Percentiles rank a stretch among this genome's conserved stretches.
phyloP scores from a whole-genome alignment of 768 basidiomycete species.

The Lentinula aciculospora region DNA sequence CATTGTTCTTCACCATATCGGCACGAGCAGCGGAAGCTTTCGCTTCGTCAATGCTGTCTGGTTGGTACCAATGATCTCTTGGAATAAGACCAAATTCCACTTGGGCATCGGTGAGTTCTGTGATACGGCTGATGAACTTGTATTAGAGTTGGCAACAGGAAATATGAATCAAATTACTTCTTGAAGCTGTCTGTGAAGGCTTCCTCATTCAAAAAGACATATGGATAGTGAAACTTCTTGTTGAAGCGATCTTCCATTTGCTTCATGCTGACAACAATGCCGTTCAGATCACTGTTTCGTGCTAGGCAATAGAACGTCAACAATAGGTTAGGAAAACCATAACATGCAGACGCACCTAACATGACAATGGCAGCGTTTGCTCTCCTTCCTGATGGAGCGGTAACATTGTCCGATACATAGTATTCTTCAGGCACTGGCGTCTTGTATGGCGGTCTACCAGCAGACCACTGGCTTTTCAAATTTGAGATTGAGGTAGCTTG shows the following conservation, averaged over 20 bases:
- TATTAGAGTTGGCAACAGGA: not conserved
- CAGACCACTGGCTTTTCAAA: constrained; percentile 29
- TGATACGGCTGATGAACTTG: constrained; percentile 35
- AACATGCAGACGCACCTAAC: constrained; percentile 36
- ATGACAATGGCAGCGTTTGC: constrained; percentile 84
- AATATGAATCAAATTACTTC: constrained; percentile 28
- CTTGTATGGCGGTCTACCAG: constrained; percentile 42
- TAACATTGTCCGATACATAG: constrained; percentile 33
- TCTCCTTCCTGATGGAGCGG: constrained; percentile 42
- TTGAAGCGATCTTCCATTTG: constrained; percentile 91
- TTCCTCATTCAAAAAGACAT: constrained; percentile 83
- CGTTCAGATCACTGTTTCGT: constrained; percentile 54
- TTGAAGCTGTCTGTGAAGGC: constrained; percentile 72
- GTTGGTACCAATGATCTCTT: constrained; percentile 74
- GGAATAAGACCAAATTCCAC: constrained; percentile 80
- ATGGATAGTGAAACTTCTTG: constrained; percentile 77
- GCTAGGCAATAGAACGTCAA: constrained; percentile 25
- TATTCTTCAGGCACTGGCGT: constrained; percentile 57
- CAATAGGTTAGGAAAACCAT: not conserved
- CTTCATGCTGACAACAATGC: constrained; percentile 60
- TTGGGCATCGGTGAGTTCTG: constrained; percentile 52
- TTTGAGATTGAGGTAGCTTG: constrained; percentile 47
- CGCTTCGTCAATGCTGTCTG: constrained; percentile 69
- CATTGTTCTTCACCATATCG: constrained; percentile 62
- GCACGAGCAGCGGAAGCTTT: constrained; percentile 58